A percentile compares a stretch with the other conserved stretches of the same genome.
phyloP scores from a whole-genome alignment of 257 asterid species.

The Misopates orontium region DNA sequence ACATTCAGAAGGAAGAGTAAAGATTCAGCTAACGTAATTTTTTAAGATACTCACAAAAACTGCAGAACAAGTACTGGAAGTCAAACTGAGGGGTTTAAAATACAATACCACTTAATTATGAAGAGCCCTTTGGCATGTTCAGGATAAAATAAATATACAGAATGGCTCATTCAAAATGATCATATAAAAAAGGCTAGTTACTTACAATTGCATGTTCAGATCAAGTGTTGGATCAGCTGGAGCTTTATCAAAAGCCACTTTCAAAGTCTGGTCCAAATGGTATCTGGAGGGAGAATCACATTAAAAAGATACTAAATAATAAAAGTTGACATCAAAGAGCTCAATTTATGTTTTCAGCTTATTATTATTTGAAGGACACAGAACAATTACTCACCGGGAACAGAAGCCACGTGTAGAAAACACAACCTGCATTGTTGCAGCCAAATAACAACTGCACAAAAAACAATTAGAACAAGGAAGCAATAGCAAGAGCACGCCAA shows the following conservation, averaged over 20 bases:
- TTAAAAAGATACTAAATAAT: conserved; percentile 8
- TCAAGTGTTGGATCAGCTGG: conserved; percentile 96
- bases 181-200: conserved; percentile 23
- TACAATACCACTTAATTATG: too few species aligned
- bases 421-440: conserved; percentile 95
- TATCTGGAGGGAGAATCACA: conserved; percentile 50
- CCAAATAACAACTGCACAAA: conserved; percentile 89
- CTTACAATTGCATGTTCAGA: conserved; percentile 94
- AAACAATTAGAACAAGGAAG: conserved; percentile 20
- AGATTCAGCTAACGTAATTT: neutral
- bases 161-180: neutral
- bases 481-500: conserved; percentile 13
- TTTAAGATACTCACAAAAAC: neutral
- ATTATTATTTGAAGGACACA: conserved; percentile 19
- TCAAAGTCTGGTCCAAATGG: conserved; percentile 60
- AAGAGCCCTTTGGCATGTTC: too few species aligned
- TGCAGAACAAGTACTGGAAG: neutral
- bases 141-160: too few species aligned
- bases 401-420: conserved; percentile 77
- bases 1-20: neutral
- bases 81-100: neutral
- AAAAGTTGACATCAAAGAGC: conserved; percentile 6
- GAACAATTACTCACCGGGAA: conserved; percentile 58
- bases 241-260: conserved; percentile 70
- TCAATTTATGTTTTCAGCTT: conserved; percentile 15